These are phyloP conservation scores for Agrocybe pediades DNA, from an alignment of 768 basidiomycete genomes.

Conservation along the genomic window DNA sequence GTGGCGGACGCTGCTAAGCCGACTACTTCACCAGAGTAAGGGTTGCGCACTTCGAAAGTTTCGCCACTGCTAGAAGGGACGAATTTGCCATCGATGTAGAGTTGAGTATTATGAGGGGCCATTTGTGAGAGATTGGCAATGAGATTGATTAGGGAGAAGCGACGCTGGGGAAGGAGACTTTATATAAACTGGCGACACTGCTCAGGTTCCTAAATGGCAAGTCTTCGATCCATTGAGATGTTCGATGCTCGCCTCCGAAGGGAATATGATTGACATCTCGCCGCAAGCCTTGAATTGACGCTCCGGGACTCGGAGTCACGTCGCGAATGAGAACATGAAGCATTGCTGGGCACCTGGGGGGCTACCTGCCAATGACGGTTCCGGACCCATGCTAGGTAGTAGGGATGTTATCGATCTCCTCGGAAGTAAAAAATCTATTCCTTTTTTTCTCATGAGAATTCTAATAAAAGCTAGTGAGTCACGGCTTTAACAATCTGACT, in stretches of 20 bases:
- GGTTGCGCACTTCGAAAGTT: conserved; percentile 49
- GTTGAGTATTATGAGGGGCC: conserved; percentile 32
- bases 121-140: conserved; percentile 11
- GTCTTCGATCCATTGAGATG: not conserved
- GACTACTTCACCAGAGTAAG: conserved; percentile 41
- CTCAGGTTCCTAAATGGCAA: not conserved
- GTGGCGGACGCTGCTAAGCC: conserved; percentile 48
- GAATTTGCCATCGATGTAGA: conserved; percentile 42
- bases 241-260: not conserved
- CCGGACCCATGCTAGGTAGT: too few species aligned
- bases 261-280: not conserved
- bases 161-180: not conserved
- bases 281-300: too few species aligned
- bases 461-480: too few species aligned
- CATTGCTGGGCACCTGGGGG: not conserved
- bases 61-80: conserved; percentile 33
- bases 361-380: too few species aligned
- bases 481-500: too few species aligned
- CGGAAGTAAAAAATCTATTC: too few species aligned
- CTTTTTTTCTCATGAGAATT: too few species aligned
- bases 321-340: not conserved
- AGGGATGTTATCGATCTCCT: too few species aligned
- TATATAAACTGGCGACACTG: not conserved
- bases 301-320: too few species aligned
- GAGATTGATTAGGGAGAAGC: not conserved